Evolutionary conservation across 108 stramenopile genomes (phyloP), one percentile per base, ranked within the genome.

Genomic region (Cyclotella distinguenda): DNA sequence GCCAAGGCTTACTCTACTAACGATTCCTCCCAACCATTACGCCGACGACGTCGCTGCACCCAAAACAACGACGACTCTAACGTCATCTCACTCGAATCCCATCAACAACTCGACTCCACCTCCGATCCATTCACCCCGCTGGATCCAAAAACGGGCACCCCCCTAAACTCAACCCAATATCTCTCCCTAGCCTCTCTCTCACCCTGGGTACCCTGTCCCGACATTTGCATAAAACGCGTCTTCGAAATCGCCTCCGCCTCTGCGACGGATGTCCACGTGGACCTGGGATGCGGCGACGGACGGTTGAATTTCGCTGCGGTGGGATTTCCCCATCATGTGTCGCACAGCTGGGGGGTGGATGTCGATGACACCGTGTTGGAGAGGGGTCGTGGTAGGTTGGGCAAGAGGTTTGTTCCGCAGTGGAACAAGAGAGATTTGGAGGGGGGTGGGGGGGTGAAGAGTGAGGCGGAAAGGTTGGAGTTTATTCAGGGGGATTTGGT

Each of bases 261-360:
- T 0, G 15, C 73, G 12, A 40, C 73, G 0, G 89, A 87, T 54
- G 43, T 73, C n/a, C 93, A 94, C 54, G 86, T 80, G 11, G 93
- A 94, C 57, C 55, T 94, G 9, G 93, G 93, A 12, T 88, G 79
- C 19, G 93, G 93, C n/a, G 93, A 94, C 64, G 93, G 93, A 6
- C 78, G 93, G 16, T 76, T 90, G 16, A 88, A 88, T 61, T 91
- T 91, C 67, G 75, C 72, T 61, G 86, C 89, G 8, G 65, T 88
- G 19, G 82, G 84, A 31, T 51, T 54, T 19, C 67, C 73, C n/a
- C 76, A 40, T 39, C 59, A 66, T 27, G 86, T 89, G 6, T 50
- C 49, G 40, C 59, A 78, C 35, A 55, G 77, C 33, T 80, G 77
- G 38, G 93, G 93, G 10, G 79, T 94, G 39, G 93, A 94, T 50